Percentiles rank a stretch among this genome's conserved stretches.
These are phyloP conservation scores for Apiotrichum gamsii DNA, from an alignment of 1,284 basidiomycete species.

Conservation along the genomic window DNA sequence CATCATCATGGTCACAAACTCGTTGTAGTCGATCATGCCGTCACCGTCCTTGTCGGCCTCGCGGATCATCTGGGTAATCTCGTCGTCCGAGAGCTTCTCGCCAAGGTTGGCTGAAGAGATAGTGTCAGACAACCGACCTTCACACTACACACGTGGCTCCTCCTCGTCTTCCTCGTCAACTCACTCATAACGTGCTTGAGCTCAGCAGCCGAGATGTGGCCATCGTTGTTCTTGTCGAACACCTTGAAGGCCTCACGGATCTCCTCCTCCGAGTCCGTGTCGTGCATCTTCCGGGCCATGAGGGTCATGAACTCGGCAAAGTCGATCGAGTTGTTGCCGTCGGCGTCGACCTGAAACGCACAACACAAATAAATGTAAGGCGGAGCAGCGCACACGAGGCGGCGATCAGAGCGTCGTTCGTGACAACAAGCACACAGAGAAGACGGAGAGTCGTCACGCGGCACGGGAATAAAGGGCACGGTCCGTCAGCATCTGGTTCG, in stretches of 20 bases:
- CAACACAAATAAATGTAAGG: too few species aligned
- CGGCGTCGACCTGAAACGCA: conserved; percentile 51
- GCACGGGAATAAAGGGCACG: neutral
- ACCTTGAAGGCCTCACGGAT: conserved; percentile 61
- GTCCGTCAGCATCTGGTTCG: conserved; percentile 10
- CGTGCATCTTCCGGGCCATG: conserved; percentile 95
- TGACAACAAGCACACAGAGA: too few species aligned
- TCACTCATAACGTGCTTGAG: conserved; percentile 88
- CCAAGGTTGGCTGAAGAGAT: conserved; percentile 56
- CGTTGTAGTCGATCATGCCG: conserved; percentile 49
- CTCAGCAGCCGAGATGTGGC: conserved; percentile 59
- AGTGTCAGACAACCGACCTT: neutral
- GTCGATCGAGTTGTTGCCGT: conserved; percentile 81
- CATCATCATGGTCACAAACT: conserved; percentile 54
- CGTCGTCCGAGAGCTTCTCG: conserved; percentile 85
- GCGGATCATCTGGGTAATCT: conserved; percentile 98
- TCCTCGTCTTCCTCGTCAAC: too few species aligned
- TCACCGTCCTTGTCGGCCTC: conserved; percentile 87
- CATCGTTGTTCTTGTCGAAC: conserved; percentile 62
- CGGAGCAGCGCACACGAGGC: too few species aligned
- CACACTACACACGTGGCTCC: too few species aligned
- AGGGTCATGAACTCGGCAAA: conserved; percentile 92
- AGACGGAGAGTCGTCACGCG: too few species aligned
- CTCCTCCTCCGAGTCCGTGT: conserved; percentile 73
- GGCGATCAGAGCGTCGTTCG: too few species aligned